Conservation (phyloP, 208 protist species). For the Wallacemonas sp. region DNA sequence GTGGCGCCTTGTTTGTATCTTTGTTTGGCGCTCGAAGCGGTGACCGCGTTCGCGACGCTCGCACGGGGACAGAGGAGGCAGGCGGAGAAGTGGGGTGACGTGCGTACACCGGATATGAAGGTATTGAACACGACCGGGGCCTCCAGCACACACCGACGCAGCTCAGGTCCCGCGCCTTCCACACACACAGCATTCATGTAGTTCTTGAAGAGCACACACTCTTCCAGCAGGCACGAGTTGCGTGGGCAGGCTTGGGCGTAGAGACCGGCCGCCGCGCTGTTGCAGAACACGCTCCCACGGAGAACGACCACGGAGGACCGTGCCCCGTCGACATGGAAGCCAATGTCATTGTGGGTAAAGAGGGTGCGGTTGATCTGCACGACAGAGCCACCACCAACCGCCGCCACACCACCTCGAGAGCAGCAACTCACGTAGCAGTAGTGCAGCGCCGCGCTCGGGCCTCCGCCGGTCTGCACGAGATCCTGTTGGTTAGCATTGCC, state of each 20-base stretch:
- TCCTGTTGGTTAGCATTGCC: no score
- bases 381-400: slow-evolving; percentile 4
- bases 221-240: neutral
- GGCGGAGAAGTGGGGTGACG: slow-evolving; percentile 16
- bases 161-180: slow-evolving; percentile 5
- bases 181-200: slow-evolving; percentile 23
- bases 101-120: slow-evolving; percentile 15
- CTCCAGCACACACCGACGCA: slow-evolving; percentile 24
- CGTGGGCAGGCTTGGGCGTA: slow-evolving; percentile 12
- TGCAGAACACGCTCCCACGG: slow-evolving; percentile 16
- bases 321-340: slow-evolving; percentile 15
- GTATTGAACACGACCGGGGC: slow-evolving; percentile 33
- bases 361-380: slow-evolving; percentile 12
- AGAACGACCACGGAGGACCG: neutral
- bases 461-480: slow-evolving; percentile 1
- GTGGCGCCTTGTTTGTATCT: neutral
- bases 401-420: slow-evolving; percentile 15
- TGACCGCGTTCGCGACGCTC: neutral
- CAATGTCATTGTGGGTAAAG: slow-evolving; percentile 27
- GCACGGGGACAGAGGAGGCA: slow-evolving; percentile 30
- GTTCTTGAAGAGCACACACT: slow-evolving; percentile 31
- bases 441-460: slow-evolving; percentile 7
- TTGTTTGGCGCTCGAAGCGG: neutral
- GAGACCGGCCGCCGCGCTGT: slow-evolving; percentile 28
- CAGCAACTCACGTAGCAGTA: slow-evolving; percentile 26